phyloP scores from a whole-genome alignment of 1,139 yeast genomes.

The Candida sanyaensis region DNA sequence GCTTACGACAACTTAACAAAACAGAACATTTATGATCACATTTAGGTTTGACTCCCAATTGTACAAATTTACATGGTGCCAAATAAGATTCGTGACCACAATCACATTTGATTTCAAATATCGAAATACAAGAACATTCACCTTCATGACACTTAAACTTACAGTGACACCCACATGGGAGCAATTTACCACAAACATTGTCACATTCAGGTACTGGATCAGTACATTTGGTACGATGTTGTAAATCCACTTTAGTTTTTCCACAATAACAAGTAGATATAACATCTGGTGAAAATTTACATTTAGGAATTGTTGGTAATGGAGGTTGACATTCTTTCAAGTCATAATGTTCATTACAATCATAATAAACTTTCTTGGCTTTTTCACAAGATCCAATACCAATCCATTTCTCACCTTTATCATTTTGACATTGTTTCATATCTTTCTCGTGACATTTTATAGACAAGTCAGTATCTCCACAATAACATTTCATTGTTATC shows the following conservation, averaged over 20 bases:
- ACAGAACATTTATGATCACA: conserved; percentile 81
- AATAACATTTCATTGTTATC: conserved; percentile 61
- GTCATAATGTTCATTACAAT: conserved; percentile 71
- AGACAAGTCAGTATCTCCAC: conserved; percentile 43
- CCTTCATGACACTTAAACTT: conserved; percentile 75
- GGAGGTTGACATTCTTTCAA: conserved; percentile 63
- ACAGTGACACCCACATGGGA: conserved; percentile 78
- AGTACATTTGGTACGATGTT: conserved; percentile 56
- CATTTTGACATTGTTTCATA: conserved; percentile 27
- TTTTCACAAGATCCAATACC: conserved; percentile 66
- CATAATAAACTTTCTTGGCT: conserved; percentile 51
- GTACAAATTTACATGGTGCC: conserved; percentile 65
- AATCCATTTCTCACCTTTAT: conserved; percentile 43
- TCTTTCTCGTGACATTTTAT: conserved; percentile 53
- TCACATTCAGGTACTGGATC: conserved; percentile 82
- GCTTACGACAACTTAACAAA: conserved; percentile 77
- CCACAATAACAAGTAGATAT: conserved; percentile 81
- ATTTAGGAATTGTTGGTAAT: conserved; percentile 40
- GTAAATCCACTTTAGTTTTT: conserved; percentile 28
- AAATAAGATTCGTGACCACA: conserved; percentile 53
- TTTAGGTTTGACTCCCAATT: conserved; percentile 52
- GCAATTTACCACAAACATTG: conserved; percentile 56
- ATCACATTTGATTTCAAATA: conserved; percentile 48
- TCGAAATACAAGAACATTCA: conserved; percentile 63
- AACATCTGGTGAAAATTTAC: conserved; percentile 64